Evolutionary conservation across 2,329 filamentous ascomycete species (phyloP).

Genomic region (Chaetomium sp.): DNA sequence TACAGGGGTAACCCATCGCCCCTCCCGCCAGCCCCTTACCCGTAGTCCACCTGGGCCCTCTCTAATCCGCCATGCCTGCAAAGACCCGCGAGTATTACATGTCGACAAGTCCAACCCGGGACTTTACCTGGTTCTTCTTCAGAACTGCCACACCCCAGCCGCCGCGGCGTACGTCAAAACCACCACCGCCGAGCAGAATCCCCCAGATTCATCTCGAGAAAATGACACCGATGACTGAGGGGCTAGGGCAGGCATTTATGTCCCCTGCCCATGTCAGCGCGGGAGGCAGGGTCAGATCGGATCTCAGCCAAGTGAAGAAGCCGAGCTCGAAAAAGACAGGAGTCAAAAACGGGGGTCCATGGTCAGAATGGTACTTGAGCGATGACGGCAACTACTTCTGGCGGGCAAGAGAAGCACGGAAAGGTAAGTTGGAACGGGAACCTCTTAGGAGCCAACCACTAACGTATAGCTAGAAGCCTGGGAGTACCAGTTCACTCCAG

Average conservation of each 20-base stretch:
- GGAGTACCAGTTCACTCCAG: conserved; percentile 27
- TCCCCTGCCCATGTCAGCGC: conserved; percentile 11
- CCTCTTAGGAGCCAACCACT: background rate
- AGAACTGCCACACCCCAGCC: background rate
- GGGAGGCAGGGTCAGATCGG: conserved; percentile 37
- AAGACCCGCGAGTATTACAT: conserved; percentile 30
- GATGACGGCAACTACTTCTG: conserved; percentile 27
- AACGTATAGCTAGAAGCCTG: conserved; percentile 23
- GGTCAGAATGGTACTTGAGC: conserved; percentile 33
- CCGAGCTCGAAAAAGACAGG: conserved; percentile 20
- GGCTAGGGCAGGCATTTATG: conserved; percentile 11
- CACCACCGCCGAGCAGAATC: conserved; percentile 12
- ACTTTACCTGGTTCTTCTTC: conserved; percentile 30
- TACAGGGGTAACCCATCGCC: conserved; percentile 12
- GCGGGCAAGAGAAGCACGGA: conserved; percentile 26
- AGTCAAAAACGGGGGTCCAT: conserved; percentile 12
- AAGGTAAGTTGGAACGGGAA: conserved; percentile 18
- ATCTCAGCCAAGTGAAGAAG: conserved; percentile 29
- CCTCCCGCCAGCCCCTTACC: background rate
- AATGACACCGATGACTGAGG: conserved; percentile 12
- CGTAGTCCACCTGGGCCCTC: background rate
- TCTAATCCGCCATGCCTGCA: conserved; percentile 25
- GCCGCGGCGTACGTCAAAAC: background rate
- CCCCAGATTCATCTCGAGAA: conserved; percentile 13
- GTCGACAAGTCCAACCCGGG: conserved; percentile 22